Conservation (phyloP, 2,329 filamentous ascomycete genomes). For the Calcarisporium arbuscula region DNA sequence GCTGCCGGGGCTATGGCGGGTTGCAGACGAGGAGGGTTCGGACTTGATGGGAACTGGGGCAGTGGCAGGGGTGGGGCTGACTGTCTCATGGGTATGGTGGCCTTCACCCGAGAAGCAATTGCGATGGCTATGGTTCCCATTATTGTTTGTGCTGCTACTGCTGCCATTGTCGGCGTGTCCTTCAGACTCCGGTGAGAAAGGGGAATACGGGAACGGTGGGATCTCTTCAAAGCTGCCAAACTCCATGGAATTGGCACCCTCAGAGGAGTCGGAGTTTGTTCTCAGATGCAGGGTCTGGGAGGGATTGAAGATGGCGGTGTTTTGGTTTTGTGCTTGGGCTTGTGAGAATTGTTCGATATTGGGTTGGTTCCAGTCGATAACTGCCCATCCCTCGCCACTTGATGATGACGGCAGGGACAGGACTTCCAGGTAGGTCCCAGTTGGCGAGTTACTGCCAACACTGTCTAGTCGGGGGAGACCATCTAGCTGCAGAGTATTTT, state of each 20-base stretch:
- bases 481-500: constrained; percentile 52
- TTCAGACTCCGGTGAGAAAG: constrained; percentile 80
- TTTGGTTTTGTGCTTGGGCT: constrained; percentile 44
- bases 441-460: constrained; percentile 39
- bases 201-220: constrained; percentile 61
- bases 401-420: constrained; percentile 71
- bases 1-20: constrained; percentile 53
- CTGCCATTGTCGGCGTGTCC: constrained; percentile 60
- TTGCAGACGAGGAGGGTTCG: constrained; percentile 24
- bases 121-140: constrained; percentile 45
- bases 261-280: constrained; percentile 79
- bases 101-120: constrained; percentile 56
- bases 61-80: constrained; percentile 63
- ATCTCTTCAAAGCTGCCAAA: constrained; percentile 80
- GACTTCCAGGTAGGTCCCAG: constrained; percentile 67
- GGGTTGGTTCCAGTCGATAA: constrained; percentile 68
- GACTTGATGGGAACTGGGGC: constrained; percentile 66
- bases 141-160: no score
- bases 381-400: constrained; percentile 83
- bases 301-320: constrained; percentile 79
- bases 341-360: constrained; percentile 55
- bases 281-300: constrained; percentile 84
- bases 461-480: constrained; percentile 32
- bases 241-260: constrained; percentile 59
- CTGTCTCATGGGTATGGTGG: constrained; percentile 43